A percentile compares a stretch with the other conserved stretches of the same genome.
phyloP scores from a whole-genome alignment of 139 green algal genomes.

The Auxenochlorella pyrenoidosa region DNA sequence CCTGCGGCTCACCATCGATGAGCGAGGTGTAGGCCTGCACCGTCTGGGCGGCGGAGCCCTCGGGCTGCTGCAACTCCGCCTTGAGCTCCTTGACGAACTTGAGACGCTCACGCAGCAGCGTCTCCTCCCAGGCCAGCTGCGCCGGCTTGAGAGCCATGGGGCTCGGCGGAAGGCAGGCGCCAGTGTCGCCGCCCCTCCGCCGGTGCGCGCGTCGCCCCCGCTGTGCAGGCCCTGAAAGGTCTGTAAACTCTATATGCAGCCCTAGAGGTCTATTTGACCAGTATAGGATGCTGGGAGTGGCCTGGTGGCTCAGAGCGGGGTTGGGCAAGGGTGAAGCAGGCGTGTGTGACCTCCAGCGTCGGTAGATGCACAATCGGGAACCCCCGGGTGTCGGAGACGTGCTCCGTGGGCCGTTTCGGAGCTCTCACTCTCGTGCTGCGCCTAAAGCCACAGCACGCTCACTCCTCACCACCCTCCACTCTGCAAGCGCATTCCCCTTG shows the following conservation, averaged over 20 bases:
- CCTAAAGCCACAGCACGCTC: not conserved
- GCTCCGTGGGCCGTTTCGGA: too few species aligned
- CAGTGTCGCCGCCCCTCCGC: not conserved
- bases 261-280: too few species aligned
- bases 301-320: too few species aligned
- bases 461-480: not conserved
- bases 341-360: too few species aligned
- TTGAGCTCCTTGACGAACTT: constrained; percentile 40
- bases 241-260: too few species aligned
- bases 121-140: constrained; percentile 38
- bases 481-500: not conserved
- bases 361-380: too few species aligned
- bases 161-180: too few species aligned
- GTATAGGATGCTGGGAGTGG: too few species aligned
- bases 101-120: constrained; percentile 25
- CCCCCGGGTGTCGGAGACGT: not conserved
- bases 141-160: constrained; percentile 24
- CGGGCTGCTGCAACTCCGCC: constrained; percentile 22
- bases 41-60: not conserved
- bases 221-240: not conserved
- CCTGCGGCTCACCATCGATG: constrained; percentile 37
- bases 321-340: not conserved
- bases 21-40: constrained; percentile 39
- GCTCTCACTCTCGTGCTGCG: not conserved
- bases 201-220: not conserved